Conservation (phyloP, 2,329 filamentous ascomycete genomes). For the Lasiodiplodia gonubiensis region DNA sequence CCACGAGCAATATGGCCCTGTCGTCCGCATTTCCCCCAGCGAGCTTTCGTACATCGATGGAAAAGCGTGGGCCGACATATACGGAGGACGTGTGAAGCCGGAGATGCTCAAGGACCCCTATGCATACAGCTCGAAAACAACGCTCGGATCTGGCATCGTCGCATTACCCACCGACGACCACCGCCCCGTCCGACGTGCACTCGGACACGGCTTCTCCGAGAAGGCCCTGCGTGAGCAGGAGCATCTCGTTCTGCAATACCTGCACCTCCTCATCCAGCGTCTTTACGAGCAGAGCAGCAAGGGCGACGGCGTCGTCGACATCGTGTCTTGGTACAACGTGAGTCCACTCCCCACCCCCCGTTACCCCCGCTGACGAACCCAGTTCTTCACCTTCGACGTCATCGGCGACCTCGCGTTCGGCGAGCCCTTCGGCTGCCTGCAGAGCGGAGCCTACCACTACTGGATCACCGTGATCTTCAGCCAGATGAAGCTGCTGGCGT, state of each 20-base stretch:
- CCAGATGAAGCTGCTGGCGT: background rate
- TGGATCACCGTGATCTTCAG: background rate
- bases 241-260: constrained; percentile 35
- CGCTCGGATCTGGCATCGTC: background rate
- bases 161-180: constrained; percentile 31
- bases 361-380: background rate
- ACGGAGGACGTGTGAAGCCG: constrained; percentile 28
- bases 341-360: background rate
- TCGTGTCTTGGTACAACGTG: background rate
- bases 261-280: background rate
- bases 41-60: constrained; percentile 54
- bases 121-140: background rate
- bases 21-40: constrained; percentile 56
- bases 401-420: background rate
- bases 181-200: constrained; percentile 38
- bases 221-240: constrained; percentile 49
- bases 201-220: constrained; percentile 53
- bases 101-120: constrained; percentile 14
- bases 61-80: constrained; percentile 52
- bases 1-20: constrained; percentile 48
- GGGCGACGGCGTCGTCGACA: background rate
- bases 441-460: background rate
- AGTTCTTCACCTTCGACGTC: background rate
- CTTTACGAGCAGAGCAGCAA: background rate
- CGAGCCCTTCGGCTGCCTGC: background rate